phyloP scores from a whole-genome alignment of 139 green algal genomes.

The Micractinium conductrix region DNA sequence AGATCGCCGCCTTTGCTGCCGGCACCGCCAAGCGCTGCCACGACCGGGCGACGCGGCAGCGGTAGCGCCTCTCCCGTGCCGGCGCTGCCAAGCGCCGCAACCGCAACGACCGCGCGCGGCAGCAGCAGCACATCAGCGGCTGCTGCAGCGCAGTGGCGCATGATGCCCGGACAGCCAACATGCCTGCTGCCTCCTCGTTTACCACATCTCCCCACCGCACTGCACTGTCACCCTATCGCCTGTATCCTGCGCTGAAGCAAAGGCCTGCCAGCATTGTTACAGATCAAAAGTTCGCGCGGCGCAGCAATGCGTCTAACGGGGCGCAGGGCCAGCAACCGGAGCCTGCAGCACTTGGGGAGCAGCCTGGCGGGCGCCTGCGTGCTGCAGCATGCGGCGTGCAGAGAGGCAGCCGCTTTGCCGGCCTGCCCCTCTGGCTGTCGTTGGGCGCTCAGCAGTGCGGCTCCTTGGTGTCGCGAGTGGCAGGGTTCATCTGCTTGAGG shows the following conservation, averaged over 20 bases:
- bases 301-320: neutral
- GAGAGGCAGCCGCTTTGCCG: too few species aligned
- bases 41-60: constrained; percentile 1
- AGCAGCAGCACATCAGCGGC: too few species aligned
- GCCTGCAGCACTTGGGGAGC: neutral
- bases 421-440: neutral
- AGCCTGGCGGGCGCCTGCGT: neutral
- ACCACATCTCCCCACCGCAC: too few species aligned
- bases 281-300: neutral
- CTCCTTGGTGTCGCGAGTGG: constrained; percentile 25
- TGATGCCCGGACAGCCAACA: neutral
- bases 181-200: neutral
- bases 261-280: neutral
- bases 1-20: constrained; percentile 5
- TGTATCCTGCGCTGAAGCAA: neutral
- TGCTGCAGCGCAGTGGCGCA: neutral
- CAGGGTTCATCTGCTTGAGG: constrained; percentile 24
- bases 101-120: too few species aligned
- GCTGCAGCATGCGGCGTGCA: too few species aligned
- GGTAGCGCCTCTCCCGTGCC: neutral
- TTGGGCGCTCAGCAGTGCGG: constrained; percentile 20
- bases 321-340: neutral
- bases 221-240: too few species aligned
- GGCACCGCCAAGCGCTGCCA: constrained; percentile 21
- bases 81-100: neutral